Conservation (phyloP, 2,329 filamentous ascomycete species). For the Lasiodiplodia sp. region DNA sequence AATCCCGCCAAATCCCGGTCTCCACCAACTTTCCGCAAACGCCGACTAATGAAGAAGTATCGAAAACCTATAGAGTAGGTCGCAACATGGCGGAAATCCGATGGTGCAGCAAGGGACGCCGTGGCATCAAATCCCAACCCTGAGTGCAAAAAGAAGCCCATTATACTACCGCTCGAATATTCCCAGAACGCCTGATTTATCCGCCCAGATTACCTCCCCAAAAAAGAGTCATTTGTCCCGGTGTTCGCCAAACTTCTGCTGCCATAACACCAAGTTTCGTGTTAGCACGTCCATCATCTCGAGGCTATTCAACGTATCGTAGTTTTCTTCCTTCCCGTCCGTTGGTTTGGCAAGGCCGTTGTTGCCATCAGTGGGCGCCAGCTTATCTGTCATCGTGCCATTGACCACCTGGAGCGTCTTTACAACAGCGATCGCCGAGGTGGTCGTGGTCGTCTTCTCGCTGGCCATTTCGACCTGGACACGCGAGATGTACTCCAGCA, state of each 20-base stretch:
- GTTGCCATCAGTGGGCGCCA: slow-evolving; percentile 29
- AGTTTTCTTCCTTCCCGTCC: slow-evolving; percentile 55
- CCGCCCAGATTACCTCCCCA: neutral
- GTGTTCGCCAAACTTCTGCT: slow-evolving; percentile 57
- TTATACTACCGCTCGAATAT: neutral
- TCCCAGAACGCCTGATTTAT: slow-evolving; percentile 1
- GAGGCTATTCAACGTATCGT: slow-evolving; percentile 77
- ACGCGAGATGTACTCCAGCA: slow-evolving; percentile 87
- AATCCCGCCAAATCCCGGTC: slow-evolving; percentile 11
- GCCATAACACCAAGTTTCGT: slow-evolving; percentile 82
- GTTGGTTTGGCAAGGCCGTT: slow-evolving; percentile 29
- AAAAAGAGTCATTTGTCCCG: slow-evolving; percentile 20
- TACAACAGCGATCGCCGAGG: slow-evolving; percentile 38
- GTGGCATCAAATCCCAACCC: slow-evolving; percentile 8
- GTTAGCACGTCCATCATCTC: slow-evolving; percentile 93
- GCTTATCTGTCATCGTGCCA: slow-evolving; percentile 12
- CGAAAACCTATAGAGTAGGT: neutral
- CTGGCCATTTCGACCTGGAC: slow-evolving; percentile 87
- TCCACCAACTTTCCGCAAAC: neutral
- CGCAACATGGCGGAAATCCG: neutral
- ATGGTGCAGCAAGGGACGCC: slow-evolving; percentile 8
- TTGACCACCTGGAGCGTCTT: slow-evolving; percentile 37
- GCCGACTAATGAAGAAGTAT: slow-evolving; percentile 2
- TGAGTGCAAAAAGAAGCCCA: slow-evolving; percentile 7
- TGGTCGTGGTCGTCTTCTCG: slow-evolving; percentile 44